Base-by-base conservation (phyloP, 1,284 basidiomycete species). In the Ganoderma boninense region DNA sequence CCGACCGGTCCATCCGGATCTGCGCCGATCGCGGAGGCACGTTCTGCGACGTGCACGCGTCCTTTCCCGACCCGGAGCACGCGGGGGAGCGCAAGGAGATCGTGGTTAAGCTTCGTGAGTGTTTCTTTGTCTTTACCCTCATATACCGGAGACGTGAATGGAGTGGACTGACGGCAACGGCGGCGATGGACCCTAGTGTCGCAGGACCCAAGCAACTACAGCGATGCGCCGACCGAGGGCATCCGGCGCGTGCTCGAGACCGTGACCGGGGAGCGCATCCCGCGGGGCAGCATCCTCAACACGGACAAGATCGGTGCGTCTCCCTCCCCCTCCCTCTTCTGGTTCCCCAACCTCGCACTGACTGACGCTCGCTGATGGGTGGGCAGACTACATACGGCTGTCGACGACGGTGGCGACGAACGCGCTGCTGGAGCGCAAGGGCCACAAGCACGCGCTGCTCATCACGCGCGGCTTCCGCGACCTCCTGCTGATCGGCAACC, bases 321-420 rank as follows among this genome's bases (percentile, higher is more conserved):
- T 18, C 7, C 16, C 16, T 10, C 26, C 46, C n/a, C 42, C 8
- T 20, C 16, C 10, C 18, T 23, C 11, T 14, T 3, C 49, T 13
- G 13, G n/a, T 35, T 20, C 20, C 29, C 8, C 13, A 20, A 5
- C 54, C 16, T 35, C 56, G 35, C 43, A 4, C 13, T 18, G 11
- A 4, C 13, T 18, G 11, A 1, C 20, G 4, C 61, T 8, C 20
- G 32, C 57, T n/a, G 20, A 40, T 4, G 10, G 23, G 0, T 29
- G 6, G 16, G 4, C 70, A 96, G 96, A 97, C 76, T 97, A 95
- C 79, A 96, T 98, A 72, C 90, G 97, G 20, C 85, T 98, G 3
- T 96, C 95, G 0, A 99, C 97, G 0, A 99, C 97, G 0, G 96
- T 99, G 2, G 97, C 96, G 0, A 99, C 97, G 20, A 99, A 99